phyloP scores from a whole-genome alignment of 352 stramenopile species.

The Thalassiosira exigua region DNA sequence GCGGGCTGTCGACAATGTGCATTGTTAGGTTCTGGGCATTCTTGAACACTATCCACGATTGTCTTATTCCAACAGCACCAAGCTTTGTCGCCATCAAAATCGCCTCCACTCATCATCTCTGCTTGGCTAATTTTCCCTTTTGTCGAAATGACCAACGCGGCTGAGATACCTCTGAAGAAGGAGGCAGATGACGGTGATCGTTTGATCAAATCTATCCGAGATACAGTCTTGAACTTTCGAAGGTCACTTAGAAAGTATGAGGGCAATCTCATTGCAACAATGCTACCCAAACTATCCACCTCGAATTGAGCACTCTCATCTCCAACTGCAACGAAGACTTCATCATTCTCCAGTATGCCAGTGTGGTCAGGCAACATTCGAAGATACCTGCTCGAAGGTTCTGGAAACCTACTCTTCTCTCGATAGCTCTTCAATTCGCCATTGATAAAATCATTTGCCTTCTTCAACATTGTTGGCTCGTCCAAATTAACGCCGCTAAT shows the following conservation, averaged over 20 bases:
- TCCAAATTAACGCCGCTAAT: constrained; percentile 6
- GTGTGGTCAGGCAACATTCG: constrained; percentile 52
- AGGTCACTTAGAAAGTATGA: constrained; percentile 52
- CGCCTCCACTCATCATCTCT: constrained; percentile 45
- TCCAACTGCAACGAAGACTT: constrained; percentile 43
- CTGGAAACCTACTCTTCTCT: constrained; percentile 39
- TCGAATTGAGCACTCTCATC: constrained; percentile 5
- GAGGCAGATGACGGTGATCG: background rate
- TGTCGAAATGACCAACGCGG: constrained; percentile 39
- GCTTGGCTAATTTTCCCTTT: constrained; percentile 43
- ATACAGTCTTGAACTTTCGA: constrained; percentile 40
- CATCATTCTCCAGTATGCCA: constrained; percentile 30
- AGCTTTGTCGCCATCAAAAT: constrained; percentile 52
- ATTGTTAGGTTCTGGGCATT: background rate
- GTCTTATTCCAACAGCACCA: constrained; percentile 46
- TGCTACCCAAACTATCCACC: constrained; percentile 3
- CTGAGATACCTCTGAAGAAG: constrained; percentile 34
- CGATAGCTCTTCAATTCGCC: constrained; percentile 15
- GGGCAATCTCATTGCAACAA: constrained; percentile 44
- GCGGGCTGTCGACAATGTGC: background rate
- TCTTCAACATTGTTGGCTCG: constrained; percentile 22
- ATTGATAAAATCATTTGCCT: constrained; percentile 23
- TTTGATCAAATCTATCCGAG: constrained; percentile 9
- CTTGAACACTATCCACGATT: constrained; percentile 22
- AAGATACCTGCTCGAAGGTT: constrained; percentile 26